Evolutionary conservation across 208 protist species (phyloP).

Genomic region (Porcisia hertigi): DNA sequence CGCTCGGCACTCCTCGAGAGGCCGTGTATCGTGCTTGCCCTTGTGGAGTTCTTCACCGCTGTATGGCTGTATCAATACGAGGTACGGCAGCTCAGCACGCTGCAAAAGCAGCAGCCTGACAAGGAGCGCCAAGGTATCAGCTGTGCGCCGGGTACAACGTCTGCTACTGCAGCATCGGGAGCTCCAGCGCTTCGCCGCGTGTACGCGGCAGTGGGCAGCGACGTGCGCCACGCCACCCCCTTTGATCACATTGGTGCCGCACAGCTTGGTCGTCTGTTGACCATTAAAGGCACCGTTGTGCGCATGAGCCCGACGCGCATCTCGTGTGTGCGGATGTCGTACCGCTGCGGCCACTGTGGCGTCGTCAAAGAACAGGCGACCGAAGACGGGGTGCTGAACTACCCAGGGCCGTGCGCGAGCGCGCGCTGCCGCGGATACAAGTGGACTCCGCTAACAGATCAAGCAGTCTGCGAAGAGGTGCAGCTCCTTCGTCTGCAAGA

Average conservation of each 20-base stretch:
- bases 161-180: background rate
- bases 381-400: conserved; percentile 77
- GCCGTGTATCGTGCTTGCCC: conserved; percentile 58
- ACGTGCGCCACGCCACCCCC: conserved; percentile 31
- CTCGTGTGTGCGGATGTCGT: conserved; percentile 63
- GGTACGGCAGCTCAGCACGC: background rate
- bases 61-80: conserved; percentile 43
- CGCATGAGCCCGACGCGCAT: conserved; percentile 77
- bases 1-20: conserved; percentile 51
- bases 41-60: conserved; percentile 78
- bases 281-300: conserved; percentile 74
- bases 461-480: conserved; percentile 75
- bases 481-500: conserved; percentile 86
- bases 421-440: conserved; percentile 69
- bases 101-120: background rate
- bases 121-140: background rate
- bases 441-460: conserved; percentile 62
- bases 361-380: conserved; percentile 41
- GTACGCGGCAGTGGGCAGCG: conserved; percentile 33
- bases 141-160: background rate
- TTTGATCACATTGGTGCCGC: conserved; percentile 79
- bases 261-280: conserved; percentile 70
- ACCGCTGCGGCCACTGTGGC: conserved; percentile 70
- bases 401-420: conserved; percentile 62
- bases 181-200: conserved; percentile 22